Conservation (phyloP, 768 basidiomycete species). For the Lentinula boryana region DNA sequence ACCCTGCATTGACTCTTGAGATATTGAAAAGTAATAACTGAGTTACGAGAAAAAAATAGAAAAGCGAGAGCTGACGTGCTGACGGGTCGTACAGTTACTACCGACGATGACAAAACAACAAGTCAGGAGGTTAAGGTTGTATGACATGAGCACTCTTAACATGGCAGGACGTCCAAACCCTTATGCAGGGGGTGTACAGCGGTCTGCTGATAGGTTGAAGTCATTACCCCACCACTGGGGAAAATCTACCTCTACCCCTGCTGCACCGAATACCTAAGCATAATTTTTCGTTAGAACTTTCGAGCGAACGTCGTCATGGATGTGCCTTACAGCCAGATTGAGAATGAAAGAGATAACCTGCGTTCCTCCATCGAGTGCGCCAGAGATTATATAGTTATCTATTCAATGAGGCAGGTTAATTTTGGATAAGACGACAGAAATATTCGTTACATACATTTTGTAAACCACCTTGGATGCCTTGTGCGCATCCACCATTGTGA, state of each 20-base stretch:
- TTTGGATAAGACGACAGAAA: neutral
- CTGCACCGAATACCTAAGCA: constrained; percentile 2
- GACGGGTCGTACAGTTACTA: neutral
- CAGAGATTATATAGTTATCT: constrained; percentile 31
- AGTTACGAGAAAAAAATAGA: too few relatives aligned
- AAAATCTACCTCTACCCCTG: neutral
- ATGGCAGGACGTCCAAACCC: neutral
- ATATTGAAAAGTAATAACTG: too few relatives aligned
- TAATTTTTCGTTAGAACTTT: neutral
- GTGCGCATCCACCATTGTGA: constrained; percentile 22
- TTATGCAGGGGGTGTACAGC: neutral
- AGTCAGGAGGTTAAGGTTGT: neutral
- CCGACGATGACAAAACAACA: neutral
- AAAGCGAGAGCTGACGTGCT: too few relatives aligned
- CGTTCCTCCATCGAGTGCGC: constrained; percentile 33
- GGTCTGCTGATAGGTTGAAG: constrained; percentile 8
- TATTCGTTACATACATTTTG: constrained; percentile 20
- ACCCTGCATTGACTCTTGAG: too few relatives aligned
- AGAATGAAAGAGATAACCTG: constrained; percentile 29
- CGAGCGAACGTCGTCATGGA: neutral
- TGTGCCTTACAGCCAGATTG: constrained; percentile 15
- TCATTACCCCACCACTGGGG: constrained; percentile 14
- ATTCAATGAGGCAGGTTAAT: neutral
- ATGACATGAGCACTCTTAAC: too few relatives aligned
- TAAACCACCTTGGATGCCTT: constrained; percentile 32